Percentiles rank a stretch among this genome's conserved stretches.
phyloP scores from a whole-genome alignment of 164 flowering plant genomes.

The Paratinospora sagittata region DNA sequence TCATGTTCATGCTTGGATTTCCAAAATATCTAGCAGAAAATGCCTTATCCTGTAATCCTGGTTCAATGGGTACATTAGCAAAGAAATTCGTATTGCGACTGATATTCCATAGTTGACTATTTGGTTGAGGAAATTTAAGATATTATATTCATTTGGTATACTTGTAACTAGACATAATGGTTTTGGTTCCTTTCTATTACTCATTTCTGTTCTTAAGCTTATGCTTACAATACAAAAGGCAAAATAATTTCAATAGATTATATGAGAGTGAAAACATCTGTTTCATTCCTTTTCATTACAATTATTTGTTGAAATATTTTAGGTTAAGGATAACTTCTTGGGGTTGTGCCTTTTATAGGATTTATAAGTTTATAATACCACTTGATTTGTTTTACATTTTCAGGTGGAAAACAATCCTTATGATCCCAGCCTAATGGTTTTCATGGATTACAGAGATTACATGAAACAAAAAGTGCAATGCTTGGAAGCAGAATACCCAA shows the following conservation, averaged over 20 bases:
- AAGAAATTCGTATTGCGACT: too few relatives aligned
- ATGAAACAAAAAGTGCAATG: constrained; percentile 37
- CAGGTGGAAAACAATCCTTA: constrained; percentile 97
- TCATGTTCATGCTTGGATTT: too few relatives aligned
- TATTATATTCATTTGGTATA: too few relatives aligned
- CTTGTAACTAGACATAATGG: too few relatives aligned
- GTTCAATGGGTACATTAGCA: too few relatives aligned
- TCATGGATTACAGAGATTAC: constrained; percentile 96
- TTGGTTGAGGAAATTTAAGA: too few relatives aligned
- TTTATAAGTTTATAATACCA: background rate
- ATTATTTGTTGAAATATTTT: background rate
- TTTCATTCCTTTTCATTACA: background rate
- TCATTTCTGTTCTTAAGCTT: too few relatives aligned
- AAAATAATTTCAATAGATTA: background rate
- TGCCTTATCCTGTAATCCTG: too few relatives aligned
- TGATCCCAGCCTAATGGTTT: constrained; percentile 90
- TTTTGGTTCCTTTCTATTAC: too few relatives aligned
- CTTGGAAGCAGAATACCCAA: constrained; percentile 65
- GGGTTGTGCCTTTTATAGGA: background rate
- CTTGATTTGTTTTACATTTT: constrained; percentile 4
- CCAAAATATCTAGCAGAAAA: too few relatives aligned
- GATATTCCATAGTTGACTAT: too few relatives aligned
- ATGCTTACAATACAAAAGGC: background rate
- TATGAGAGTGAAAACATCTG: background rate
- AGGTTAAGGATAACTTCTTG: background rate